phyloP scores from a whole-genome alignment of 495 filamentous ascomycete genomes.

The Hypoxylon fragiforme region DNA sequence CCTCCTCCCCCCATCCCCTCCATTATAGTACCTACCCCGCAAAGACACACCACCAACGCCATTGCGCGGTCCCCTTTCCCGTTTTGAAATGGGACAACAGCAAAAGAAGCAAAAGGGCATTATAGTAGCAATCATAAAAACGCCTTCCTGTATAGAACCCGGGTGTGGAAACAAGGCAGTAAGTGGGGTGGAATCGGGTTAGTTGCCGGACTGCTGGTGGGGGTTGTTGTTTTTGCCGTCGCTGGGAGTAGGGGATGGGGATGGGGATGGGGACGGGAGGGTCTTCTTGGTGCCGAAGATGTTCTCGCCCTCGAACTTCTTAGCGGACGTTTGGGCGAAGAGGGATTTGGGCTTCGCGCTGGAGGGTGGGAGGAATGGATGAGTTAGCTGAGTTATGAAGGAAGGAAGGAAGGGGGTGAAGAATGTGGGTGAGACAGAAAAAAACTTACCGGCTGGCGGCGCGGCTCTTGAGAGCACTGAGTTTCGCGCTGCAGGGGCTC shows the following conservation, averaged over 20 bases:
- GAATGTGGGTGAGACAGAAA: too few species aligned
- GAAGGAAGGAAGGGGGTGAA: not conserved
- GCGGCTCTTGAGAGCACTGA: slow-evolving; percentile 82
- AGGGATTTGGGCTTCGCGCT: slow-evolving; percentile 66
- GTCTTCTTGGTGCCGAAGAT: slow-evolving; percentile 32
- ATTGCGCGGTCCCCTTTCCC: slow-evolving; percentile 1
- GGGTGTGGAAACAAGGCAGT: slow-evolving; percentile 1
- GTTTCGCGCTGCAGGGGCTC: slow-evolving; percentile 90
- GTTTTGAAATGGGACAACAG: slow-evolving; percentile 2
- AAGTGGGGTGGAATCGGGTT: not conserved
- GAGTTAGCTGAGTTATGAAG: not conserved
- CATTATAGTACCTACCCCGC: slow-evolving; percentile 10
- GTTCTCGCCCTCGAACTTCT: slow-evolving; percentile 52
- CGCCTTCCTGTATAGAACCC: slow-evolving; percentile 6
- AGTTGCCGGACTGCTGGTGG: too few species aligned
- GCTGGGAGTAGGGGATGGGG: not conserved
- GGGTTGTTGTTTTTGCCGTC: too few species aligned
- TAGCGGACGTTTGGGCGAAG: slow-evolving; percentile 62
- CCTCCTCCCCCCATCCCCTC: too few species aligned
- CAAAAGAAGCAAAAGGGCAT: slow-evolving; percentile 1
- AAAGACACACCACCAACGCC: slow-evolving; percentile 18
- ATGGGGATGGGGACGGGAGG: not conserved
- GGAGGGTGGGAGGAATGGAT: not conserved
- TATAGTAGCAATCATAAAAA: not conserved
- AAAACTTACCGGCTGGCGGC: slow-evolving; percentile 67